Conservation (phyloP, 2,329 filamentous ascomycete genomes). For the Raffaelea arxii region DNA sequence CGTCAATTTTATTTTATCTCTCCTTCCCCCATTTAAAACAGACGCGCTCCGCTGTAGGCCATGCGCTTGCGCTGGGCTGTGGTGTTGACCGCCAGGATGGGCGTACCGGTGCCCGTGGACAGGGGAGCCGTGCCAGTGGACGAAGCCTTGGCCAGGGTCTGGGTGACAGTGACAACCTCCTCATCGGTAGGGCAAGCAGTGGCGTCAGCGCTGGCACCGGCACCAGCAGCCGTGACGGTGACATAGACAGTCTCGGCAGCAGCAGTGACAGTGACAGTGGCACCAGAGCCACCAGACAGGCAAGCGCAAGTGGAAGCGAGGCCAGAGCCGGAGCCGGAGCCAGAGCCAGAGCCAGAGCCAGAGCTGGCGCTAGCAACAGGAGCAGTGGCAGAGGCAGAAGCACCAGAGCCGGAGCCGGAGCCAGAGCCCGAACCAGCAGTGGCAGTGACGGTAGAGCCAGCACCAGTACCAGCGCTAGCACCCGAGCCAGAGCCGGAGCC, state of each 20-base stretch:
- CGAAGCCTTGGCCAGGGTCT: background rate
- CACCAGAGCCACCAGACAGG: background rate
- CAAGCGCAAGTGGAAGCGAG: background rate
- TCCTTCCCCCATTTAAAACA: background rate
- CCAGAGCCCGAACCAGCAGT: no score
- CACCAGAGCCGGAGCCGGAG: background rate
- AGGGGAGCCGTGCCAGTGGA: background rate
- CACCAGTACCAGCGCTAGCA: background rate
- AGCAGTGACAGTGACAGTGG: slow-evolving; percentile 13
- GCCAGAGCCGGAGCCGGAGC: slow-evolving; percentile 2
- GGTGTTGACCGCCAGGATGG: background rate
- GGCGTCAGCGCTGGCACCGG: background rate
- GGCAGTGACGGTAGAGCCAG: slow-evolving; percentile 1
- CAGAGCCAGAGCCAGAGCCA: background rate
- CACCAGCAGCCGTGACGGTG: slow-evolving; percentile 6
- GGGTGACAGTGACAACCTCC: background rate
- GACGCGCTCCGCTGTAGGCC: no score
- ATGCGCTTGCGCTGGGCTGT: background rate
- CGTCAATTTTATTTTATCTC: no score
- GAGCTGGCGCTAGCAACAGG: slow-evolving; percentile 24
- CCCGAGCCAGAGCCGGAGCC: background rate
- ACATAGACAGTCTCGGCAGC: slow-evolving; percentile 13
- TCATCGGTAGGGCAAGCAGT: background rate
- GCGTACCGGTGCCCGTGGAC: background rate
- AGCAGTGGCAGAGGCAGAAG: slow-evolving; percentile 22